Base-by-base conservation (phyloP, 164 flowering plant genomes). In the Kingdonia uniflora region DNA sequence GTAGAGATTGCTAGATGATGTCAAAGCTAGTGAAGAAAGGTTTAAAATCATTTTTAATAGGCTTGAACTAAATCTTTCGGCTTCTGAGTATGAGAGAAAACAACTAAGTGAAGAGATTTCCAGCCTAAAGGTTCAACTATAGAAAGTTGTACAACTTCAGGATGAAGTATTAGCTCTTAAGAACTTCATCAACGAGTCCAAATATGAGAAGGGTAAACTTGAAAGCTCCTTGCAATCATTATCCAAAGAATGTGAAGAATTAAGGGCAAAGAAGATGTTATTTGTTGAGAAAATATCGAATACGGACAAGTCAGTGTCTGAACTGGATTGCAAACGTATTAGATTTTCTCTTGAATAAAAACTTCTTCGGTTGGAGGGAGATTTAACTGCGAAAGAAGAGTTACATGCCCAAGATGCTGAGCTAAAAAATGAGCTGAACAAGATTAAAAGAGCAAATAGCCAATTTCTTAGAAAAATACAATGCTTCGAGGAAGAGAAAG, bases 51-150 rank as follows among this genome's bases (percentile, higher is more conserved):
- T 51, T 5, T 50, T 69, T 2, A 71, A 57, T 64, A 74, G 58
- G 23, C 82, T 79, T 42, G 88, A 86, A 56, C 54, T 71, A 23
- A 76, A 78, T 67, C 80, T 84, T 58, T 71, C 79, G 49, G 71
- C 76, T 54, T 71, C 76, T 14, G 86, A 82, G 29, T 72, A 74
- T 65, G 84, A 78, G 68, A 59, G 69, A 21, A 76, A 76, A 51
- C 79, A 77, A 56, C 68, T 74, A 11, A 2, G 51, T 25, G 79
- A 81, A 67, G 82, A 86, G 65, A 59, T 56, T 17, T 54, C 65
- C 12, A 52, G 40, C 64, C 48, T 80, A 75, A 89, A 78, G 65
- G 73, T 33, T 47, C 82, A 79, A 54, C 16, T 81, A 71, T 75
- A 72, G 52, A 78, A 65, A 49, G 26, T 65, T 33, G 52, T 54